Evolutionary conservation across 768 basidiomycete species (phyloP).

Genomic region (Agaricus subrufescens): DNA sequence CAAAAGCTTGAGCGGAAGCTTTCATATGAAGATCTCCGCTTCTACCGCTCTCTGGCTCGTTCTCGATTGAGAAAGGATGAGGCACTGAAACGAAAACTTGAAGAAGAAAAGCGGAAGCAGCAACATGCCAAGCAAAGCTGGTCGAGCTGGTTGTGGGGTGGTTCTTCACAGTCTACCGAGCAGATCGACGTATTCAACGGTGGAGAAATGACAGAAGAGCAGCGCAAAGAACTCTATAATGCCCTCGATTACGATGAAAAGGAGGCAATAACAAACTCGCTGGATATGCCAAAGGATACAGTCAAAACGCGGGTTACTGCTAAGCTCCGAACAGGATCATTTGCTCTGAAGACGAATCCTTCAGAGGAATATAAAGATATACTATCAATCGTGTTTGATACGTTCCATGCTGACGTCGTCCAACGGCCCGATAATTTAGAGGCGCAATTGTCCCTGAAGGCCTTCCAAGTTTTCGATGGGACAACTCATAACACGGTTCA

Average conservation of each 20-base stretch:
- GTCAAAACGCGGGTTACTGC: slow-evolving; percentile 72
- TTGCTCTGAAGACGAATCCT: slow-evolving; percentile 75
- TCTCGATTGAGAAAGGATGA: slow-evolving; percentile 84
- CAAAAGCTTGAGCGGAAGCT: slow-evolving; percentile 76
- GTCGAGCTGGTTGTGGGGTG: slow-evolving; percentile 83
- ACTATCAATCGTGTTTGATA: slow-evolving; percentile 82
- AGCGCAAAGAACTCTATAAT: slow-evolving; percentile 85
- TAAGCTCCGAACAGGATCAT: slow-evolving; percentile 83
- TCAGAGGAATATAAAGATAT: slow-evolving; percentile 63
- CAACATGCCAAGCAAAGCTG: slow-evolving; percentile 50
- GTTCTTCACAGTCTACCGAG: slow-evolving; percentile 28
- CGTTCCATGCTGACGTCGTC: slow-evolving; percentile 76
- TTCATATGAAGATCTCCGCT: slow-evolving; percentile 91
- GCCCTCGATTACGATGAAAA: slow-evolving; percentile 92
- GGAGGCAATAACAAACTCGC: slow-evolving; percentile 59
- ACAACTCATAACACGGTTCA: slow-evolving; percentile 77
- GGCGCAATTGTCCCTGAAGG: slow-evolving; percentile 77
- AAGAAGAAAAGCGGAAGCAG: slow-evolving; percentile 57
- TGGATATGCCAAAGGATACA: slow-evolving; percentile 74
- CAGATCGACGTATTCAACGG: slow-evolving; percentile 52
- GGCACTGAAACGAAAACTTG: slow-evolving; percentile 62
- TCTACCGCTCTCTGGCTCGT: slow-evolving; percentile 93
- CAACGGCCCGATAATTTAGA: slow-evolving; percentile 89
- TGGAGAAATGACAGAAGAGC: slow-evolving; percentile 80
- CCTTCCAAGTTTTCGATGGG: slow-evolving; percentile 88